Evolutionary conservation across 2,329 filamentous ascomycete genomes (phyloP), one percentile per base, ranked within the genome.

Genomic region (Aureobasidium vineae): DNA sequence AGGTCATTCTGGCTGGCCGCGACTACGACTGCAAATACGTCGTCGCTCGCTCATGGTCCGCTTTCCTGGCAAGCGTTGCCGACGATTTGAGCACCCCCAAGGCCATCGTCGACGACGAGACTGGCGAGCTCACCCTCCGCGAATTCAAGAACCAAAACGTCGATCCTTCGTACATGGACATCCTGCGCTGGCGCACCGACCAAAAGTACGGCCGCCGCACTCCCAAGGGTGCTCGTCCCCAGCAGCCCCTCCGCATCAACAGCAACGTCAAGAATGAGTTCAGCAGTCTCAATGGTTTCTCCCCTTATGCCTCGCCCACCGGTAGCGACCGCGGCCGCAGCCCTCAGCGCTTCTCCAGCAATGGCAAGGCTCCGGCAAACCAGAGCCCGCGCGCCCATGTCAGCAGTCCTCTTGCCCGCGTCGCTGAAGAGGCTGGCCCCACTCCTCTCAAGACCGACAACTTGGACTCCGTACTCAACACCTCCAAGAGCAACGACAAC

Each of bases 11-110:
- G 69, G 97, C 96, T 77, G 95, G 95, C 60, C 91, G 95, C 68
- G 95, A 99, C 80, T 99, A 97, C 79, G 95, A 99, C 76, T 97
- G 91, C 79, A 99, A 99, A 81, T 99, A 97, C 75, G 95, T 99
- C 7, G 85, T 99, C 66, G 91, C 95, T 36, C 88, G 91, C 68
- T 98, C 94, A 0, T 99, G 95, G 95, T 86, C 88, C 19, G 85
- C 89, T 11, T 93, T 99, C 75, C 80, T 99, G 23, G 92, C 92
- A 60, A 86, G 88, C 38, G 86, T 97, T 7, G 92, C 95, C 36
- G 95, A 99, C 74, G 95, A 99, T 74, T 82, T 99, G 73, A 87
- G 86, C 79, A 95, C 91, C 71, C 90, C 91, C 70, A 96, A 97
- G 78, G 93, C 92, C 83, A 90, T 87, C 73, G 90, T 99, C 63